Conservation (phyloP, 306 rosid species). For the Vicia faba region DNA sequence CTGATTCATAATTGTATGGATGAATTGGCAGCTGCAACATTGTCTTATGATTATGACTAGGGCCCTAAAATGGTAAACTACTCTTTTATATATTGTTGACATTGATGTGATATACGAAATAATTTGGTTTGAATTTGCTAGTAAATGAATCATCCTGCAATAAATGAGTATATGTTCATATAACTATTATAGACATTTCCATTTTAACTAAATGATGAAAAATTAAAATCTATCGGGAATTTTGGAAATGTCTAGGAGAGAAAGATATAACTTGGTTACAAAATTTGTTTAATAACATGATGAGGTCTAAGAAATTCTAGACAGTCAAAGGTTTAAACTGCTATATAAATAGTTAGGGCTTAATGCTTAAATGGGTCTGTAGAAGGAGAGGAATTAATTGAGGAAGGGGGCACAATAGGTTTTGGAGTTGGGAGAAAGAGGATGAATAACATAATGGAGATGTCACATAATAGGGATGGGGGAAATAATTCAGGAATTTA, state of each 20-base stretch:
- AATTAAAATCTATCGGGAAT: slow-evolving; percentile 8
- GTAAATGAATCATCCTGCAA: too few species aligned
- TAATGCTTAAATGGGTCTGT: neutral
- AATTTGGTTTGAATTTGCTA: too few species aligned
- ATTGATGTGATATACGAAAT: too few species aligned
- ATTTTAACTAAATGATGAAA: slow-evolving; percentile 10
- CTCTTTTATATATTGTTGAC: too few species aligned
- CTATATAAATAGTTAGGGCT: slow-evolving; percentile 17
- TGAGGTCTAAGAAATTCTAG: neutral
- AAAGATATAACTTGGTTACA: neutral
- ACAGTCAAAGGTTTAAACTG: neutral
- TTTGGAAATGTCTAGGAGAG: slow-evolving; percentile 11
- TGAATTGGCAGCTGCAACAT: slow-evolving; percentile 91
- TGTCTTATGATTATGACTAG: too few species aligned
- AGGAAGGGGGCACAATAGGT: neutral
- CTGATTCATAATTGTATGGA: slow-evolving; percentile 97
- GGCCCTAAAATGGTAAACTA: too few species aligned
- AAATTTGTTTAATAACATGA: neutral
- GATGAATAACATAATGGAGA: neutral
- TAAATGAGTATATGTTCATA: too few species aligned
- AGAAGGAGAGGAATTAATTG: neutral
- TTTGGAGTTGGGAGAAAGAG: neutral
- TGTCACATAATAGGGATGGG: neutral
- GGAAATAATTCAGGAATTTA: neutral
- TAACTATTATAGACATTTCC: too few species aligned